Evolutionary conservation across 2,329 filamentous ascomycete genomes (phyloP), one percentile per base, ranked within the genome.

Genomic region (Calonectria montana): DNA sequence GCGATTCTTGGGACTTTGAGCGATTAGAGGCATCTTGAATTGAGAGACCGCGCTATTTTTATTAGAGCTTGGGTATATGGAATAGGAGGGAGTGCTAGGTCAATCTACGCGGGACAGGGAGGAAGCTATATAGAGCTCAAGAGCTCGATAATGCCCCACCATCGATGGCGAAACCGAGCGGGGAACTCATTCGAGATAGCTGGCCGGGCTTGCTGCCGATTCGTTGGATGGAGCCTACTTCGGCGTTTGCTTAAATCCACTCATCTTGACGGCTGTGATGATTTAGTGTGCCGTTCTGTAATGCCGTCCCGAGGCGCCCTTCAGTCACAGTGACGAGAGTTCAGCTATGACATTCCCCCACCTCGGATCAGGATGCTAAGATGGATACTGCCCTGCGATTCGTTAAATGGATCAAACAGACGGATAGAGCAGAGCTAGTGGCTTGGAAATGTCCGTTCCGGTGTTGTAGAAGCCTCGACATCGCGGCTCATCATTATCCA

Each of bases 1-100:
- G 74, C 93, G 90, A 74, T 92, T 88, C 76, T 91, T 93, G 67
- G 81, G 79, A 39, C 80, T 81, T 59, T 83, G 82, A 16, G 80
- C 81, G 75, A 87, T 76, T 72, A 88, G 85, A 80, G 87, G 85
- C 87, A 89, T 89, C 35, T 75, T 84, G 79, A 39, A 27, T 27
- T 8, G 7, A 41, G n/a, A 27, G 6, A n/a, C 12, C 13, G n/a
- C 37, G 27, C 13, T 59, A 23, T 39, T 37, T 5, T 37, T 23
- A 15, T 59, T 21, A 31, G 2, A 10, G 4, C 25, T 39, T 39
- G 31, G 39, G 10, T 16, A 12, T 16, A 10, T 21, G 16, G 31
- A 23, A 25, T 18, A 59, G 16, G 35, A 27, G 35, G 9, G 13
- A 35, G 9, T 2, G 21, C 7, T 23, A 4, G 23, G 43, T n/a